Evolutionary conservation across 2,329 filamentous ascomycete genomes (phyloP).

Genomic region (Camillea tinctor): DNA sequence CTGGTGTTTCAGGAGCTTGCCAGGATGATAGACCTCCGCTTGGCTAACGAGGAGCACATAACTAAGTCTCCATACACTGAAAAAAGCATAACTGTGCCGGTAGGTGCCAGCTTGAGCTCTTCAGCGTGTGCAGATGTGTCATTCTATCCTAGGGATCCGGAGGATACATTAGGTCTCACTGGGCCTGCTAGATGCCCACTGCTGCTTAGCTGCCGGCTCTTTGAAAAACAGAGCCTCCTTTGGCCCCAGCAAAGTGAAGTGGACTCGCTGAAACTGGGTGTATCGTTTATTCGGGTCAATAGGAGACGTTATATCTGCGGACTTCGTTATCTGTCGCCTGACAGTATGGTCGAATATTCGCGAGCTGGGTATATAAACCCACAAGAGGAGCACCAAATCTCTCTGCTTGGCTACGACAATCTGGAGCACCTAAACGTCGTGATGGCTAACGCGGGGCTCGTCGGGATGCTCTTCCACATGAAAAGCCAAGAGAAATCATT

Average conservation of each 20-base stretch:
- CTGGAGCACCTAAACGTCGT: conserved; percentile 13
- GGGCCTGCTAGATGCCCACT: conserved; percentile 2
- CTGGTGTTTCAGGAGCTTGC: conserved; percentile 11
- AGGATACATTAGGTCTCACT: not conserved
- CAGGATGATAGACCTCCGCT: conserved; percentile 12
- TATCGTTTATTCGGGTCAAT: conserved; percentile 13
- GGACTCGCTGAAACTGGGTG: conserved; percentile 7
- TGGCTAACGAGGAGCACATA: conserved; percentile 14
- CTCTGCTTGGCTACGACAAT: conserved; percentile 1
- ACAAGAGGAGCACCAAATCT: conserved; percentile 5
- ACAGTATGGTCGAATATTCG: not conserved
- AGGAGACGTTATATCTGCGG: conserved; percentile 19
- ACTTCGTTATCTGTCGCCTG: conserved; percentile 5
- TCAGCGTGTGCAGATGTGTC: conserved; percentile 1
- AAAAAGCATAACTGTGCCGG: not conserved
- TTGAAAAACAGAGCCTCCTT: conserved; percentile 12
- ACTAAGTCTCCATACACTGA: conserved; percentile 1
- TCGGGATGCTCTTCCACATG: conserved; percentile 15
- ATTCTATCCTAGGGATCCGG: not conserved
- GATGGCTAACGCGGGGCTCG: conserved; percentile 8
- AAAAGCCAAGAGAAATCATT: conserved; percentile 1
- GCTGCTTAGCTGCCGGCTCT: conserved; percentile 15
- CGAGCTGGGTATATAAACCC: conserved; percentile 14
- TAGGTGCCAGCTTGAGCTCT: not conserved
- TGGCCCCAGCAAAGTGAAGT: conserved; percentile 1